Conservation (phyloP, 164 flowering plant genomes). For the Santalum album region DNA sequence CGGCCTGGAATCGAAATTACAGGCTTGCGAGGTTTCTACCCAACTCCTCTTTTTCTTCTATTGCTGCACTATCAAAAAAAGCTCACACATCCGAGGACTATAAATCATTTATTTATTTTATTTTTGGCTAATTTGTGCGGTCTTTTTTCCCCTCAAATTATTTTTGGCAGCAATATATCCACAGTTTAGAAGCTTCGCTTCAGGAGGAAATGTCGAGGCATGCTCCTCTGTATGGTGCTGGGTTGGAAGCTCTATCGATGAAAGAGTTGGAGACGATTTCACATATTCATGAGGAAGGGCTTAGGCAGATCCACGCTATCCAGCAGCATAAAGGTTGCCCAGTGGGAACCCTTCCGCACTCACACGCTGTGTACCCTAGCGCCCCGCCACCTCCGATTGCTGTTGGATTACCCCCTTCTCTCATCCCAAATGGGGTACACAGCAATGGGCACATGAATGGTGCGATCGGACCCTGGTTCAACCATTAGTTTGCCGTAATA, state of each 20-base stretch:
- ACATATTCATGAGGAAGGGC: conserved; percentile 92
- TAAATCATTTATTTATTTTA: too few relatives aligned
- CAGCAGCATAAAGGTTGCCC: conserved; percentile 65
- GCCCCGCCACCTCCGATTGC: conserved; percentile 54
- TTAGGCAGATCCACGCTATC: conserved; percentile 75
- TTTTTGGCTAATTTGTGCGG: neutral
- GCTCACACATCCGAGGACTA: too few relatives aligned
- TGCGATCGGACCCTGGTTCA: conserved; percentile 80
- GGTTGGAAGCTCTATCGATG: conserved; percentile 83
- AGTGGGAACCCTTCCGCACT: conserved; percentile 39
- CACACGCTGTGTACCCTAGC: conserved; percentile 49
- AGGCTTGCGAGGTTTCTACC: conserved; percentile 72
- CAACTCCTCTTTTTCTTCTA: neutral
- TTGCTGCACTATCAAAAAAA: too few relatives aligned
- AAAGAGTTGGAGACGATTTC: conserved; percentile 87
- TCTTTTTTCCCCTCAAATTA: too few relatives aligned
- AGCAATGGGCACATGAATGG: conserved; percentile 83
- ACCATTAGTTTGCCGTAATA: conserved; percentile 28
- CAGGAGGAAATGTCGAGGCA: conserved; percentile 97
- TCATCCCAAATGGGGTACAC: conserved; percentile 63
- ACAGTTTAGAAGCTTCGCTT: conserved; percentile 57
- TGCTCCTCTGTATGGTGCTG: conserved; percentile 96
- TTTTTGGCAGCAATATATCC: conserved; percentile 79
- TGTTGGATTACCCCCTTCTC: conserved; percentile 50
- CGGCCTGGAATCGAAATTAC: conserved; percentile 84